Evolutionary conservation across 1,284 basidiomycete genomes (phyloP).

Genomic region (Volvariella volvacea): DNA sequence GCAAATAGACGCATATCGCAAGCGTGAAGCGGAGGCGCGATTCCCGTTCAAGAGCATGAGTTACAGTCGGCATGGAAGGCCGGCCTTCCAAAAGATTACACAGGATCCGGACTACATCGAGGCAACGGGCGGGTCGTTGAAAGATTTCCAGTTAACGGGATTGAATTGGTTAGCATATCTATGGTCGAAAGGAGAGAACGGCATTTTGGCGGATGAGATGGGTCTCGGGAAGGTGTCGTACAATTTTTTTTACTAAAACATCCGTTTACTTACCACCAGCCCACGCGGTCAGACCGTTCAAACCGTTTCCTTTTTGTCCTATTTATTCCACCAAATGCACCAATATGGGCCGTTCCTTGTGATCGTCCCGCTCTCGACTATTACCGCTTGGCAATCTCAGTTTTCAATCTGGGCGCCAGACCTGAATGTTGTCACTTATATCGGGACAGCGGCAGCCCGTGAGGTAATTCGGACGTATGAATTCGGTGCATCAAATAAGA

Average conservation of each 20-base stretch:
- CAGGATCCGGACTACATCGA: conserved; percentile 89
- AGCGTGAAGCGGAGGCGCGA: conserved; percentile 71
- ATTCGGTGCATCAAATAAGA: conserved; percentile 82
- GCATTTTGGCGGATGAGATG: conserved; percentile 99
- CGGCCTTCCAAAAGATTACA: conserved; percentile 79
- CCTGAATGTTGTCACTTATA: conserved; percentile 95
- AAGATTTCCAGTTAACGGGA: conserved; percentile 98
- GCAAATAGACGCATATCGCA: conserved; percentile 78
- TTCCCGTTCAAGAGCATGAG: conserved; percentile 83
- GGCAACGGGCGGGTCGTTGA: conserved; percentile 76
- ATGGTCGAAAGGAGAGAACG: conserved; percentile 94
- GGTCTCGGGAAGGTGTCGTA: conserved; percentile 87
- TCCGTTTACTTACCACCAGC: conserved; percentile 11
- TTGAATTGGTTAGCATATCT: conserved; percentile 98
- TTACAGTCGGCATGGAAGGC: conserved; percentile 70
- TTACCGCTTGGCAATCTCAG: conserved; percentile 97
- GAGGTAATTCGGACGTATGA: conserved; percentile 92
- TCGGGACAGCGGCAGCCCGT: conserved; percentile 84
- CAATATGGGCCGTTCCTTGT: conserved; percentile 98
- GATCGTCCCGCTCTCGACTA: conserved; percentile 96
- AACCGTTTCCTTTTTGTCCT: conserved; percentile 93
- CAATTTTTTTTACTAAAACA: conserved; percentile 7
- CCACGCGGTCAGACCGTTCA: conserved; percentile 71
- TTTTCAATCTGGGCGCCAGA: conserved; percentile 96
- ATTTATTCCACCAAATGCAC: conserved; percentile 88